Evolutionary conservation across 1,284 basidiomycete genomes (phyloP).

Genomic region (Ustilago loliicola): DNA sequence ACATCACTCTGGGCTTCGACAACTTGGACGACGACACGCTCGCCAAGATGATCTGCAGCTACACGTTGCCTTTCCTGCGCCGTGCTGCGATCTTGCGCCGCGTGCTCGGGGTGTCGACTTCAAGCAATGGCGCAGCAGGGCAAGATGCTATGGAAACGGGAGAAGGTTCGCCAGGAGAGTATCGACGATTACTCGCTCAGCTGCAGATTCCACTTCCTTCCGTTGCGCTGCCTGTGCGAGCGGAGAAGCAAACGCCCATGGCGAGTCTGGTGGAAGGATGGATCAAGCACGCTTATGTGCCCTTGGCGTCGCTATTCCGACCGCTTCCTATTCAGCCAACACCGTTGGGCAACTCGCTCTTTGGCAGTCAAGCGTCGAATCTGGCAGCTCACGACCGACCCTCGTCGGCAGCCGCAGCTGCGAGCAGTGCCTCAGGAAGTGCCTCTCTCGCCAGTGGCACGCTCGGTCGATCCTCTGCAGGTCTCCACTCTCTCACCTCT

Average conservation of each 20-base stretch:
- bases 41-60: constrained; percentile 87
- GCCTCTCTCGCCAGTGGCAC: constrained; percentile 35
- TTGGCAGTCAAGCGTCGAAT: constrained; percentile 13
- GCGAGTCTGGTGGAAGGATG: constrained; percentile 68
- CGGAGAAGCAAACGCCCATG: constrained; percentile 65
- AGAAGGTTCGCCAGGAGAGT: constrained; percentile 53
- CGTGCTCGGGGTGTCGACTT: constrained; percentile 73
- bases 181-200: constrained; percentile 54
- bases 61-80: constrained; percentile 93
- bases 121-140: not conserved
- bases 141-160: constrained; percentile 23
- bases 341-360: constrained; percentile 37
- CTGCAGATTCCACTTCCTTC: constrained; percentile 62
- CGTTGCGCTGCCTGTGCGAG: constrained; percentile 58
- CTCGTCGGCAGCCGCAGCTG: constrained; percentile 31
- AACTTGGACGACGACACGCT: constrained; percentile 72
- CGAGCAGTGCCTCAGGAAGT: constrained; percentile 24
- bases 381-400: constrained; percentile 29
- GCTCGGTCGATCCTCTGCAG: constrained; percentile 33
- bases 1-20: constrained; percentile 70
- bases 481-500: constrained; percentile 32
- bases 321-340: constrained; percentile 65
- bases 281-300: constrained; percentile 69
- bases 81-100: constrained; percentile 87
- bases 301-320: constrained; percentile 67